Conservation (phyloP, 2,329 filamentous ascomycete genomes). For the Aschersonia sp. region DNA sequence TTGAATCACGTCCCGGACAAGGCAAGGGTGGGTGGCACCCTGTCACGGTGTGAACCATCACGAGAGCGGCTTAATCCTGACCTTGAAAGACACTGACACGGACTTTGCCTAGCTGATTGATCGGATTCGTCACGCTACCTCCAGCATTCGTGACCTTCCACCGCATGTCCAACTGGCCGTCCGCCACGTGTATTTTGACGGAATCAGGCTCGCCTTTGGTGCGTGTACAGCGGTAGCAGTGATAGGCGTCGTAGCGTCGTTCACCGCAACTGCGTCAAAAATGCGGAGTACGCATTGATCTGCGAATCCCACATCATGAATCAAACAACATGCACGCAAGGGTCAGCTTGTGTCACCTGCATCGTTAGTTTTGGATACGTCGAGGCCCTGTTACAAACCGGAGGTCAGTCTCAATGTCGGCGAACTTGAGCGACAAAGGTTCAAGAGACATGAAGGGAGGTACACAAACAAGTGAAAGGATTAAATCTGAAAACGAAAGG, state of each 20-base stretch:
- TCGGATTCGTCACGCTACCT: slow-evolving; percentile 45
- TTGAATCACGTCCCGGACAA: slow-evolving; percentile 41
- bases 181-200: slow-evolving; percentile 44
- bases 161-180: slow-evolving; percentile 40
- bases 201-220: slow-evolving; percentile 39
- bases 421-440: too few species aligned
- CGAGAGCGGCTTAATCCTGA: neutral
- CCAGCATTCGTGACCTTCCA: slow-evolving; percentile 36
- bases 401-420: too few species aligned
- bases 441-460: neutral
- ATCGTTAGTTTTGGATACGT: neutral
- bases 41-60: slow-evolving; percentile 5
- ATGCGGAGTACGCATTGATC: slow-evolving; percentile 15
- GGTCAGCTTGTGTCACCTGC: neutral
- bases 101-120: slow-evolving; percentile 35
- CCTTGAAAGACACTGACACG: slow-evolving; percentile 5
- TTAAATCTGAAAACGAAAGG: too few species aligned
- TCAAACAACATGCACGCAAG: neutral
- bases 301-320: neutral
- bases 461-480: too few species aligned
- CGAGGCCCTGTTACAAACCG: too few species aligned
- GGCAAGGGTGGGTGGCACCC: slow-evolving; percentile 32
- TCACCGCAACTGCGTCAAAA: slow-evolving; percentile 14
- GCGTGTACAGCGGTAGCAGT: slow-evolving; percentile 36
- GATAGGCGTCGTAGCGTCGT: slow-evolving; percentile 22